Evolutionary conservation across 2,329 filamentous ascomycete genomes (phyloP).

Genomic region (Fusarium xylarioides): DNA sequence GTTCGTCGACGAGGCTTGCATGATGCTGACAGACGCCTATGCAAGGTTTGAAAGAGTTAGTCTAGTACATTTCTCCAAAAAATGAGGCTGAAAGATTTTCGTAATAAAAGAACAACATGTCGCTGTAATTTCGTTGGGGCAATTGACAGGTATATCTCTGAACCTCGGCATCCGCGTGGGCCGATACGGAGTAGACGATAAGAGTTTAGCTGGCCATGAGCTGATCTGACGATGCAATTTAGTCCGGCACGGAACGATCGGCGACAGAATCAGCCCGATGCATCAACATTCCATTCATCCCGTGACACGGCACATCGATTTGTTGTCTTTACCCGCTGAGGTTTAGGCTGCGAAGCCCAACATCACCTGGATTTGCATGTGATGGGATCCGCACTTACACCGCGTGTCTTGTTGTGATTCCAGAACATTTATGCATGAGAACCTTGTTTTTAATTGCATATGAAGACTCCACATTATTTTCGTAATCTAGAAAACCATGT

Average conservation of each 20-base stretch:
- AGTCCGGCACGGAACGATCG: not conserved
- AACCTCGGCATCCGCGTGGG: conserved; percentile 23
- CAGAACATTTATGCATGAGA: not conserved
- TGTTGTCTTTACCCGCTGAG: not conserved
- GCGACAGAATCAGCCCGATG: not conserved
- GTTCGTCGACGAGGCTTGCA: not conserved
- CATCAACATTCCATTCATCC: not conserved
- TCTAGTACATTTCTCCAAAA: not conserved
- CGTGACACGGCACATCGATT: not conserved
- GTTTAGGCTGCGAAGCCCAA: not conserved
- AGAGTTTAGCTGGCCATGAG: not conserved
- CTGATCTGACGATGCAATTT: conserved; percentile 7
- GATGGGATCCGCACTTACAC: not conserved
- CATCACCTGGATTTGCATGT: conserved; percentile 4
- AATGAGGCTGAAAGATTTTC: not conserved
- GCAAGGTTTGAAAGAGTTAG: not conserved
- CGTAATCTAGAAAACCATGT: not conserved
- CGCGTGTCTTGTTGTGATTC: not conserved
- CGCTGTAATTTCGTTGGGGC: not conserved
- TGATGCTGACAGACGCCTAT: not conserved
- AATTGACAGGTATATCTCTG: not conserved
- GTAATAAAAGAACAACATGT: not conserved
- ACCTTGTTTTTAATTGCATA: not conserved
- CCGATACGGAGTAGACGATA: not conserved
- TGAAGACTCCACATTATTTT: not conserved